A percentile compares a stretch with the other conserved stretches of the same genome.
phyloP scores from a whole-genome alignment of 345 rosid genomes.

The Murraya koenigii region DNA sequence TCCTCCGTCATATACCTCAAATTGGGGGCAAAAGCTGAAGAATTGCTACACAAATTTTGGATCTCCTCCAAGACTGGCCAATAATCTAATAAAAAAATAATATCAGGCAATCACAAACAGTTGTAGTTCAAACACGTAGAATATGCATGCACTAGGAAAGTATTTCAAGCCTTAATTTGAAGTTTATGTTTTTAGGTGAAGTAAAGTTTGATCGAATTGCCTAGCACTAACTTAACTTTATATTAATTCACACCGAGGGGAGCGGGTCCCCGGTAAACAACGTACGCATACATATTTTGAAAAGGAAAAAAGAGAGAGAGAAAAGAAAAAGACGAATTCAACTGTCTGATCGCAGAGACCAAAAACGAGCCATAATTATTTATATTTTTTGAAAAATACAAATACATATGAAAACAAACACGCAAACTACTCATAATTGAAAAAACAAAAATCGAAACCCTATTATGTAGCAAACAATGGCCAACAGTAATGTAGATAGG shows the following conservation, averaged over 20 bases:
- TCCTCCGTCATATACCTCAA: conserved; percentile 58
- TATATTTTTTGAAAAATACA: too few relatives aligned
- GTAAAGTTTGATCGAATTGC: too few relatives aligned
- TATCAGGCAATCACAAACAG: background rate
- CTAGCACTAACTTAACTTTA: too few relatives aligned
- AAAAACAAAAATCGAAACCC: too few relatives aligned
- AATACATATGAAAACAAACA: too few relatives aligned
- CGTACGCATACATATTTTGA: too few relatives aligned
- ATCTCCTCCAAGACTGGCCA: conserved; percentile 55
- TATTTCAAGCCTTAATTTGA: background rate
- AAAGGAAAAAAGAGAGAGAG: too few relatives aligned
- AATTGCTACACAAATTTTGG: conserved; percentile 36
- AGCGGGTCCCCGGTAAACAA: too few relatives aligned
- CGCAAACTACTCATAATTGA: too few relatives aligned
- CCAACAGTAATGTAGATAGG: background rate
- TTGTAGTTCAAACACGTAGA: background rate
- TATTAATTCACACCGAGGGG: too few relatives aligned
- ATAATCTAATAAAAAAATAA: conserved; percentile 49
- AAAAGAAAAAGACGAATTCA: background rate
- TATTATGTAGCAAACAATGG: background rate
- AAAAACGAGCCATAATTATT: too few relatives aligned
- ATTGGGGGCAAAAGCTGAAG: conserved; percentile 22
- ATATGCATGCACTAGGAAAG: background rate
- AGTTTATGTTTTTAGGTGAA: too few relatives aligned
- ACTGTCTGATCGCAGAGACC: background rate